Evolutionary conservation across 169 alveolate genomes (phyloP).

Genomic region (Sarcocystis neurona): DNA sequence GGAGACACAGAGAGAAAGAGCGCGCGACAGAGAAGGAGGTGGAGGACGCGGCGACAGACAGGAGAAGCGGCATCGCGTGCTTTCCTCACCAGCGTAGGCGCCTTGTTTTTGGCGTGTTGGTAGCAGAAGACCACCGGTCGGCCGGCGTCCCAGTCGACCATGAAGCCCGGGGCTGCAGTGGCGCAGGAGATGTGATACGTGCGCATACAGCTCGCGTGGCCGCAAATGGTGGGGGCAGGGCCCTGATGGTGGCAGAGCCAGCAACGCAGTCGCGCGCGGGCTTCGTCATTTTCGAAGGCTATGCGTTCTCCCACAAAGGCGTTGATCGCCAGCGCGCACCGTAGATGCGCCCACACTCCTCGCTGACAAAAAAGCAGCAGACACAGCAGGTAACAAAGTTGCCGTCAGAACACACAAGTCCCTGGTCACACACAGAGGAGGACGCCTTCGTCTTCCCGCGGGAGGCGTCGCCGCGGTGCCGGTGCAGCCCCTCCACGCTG

Average conservation of each 20-base stretch:
- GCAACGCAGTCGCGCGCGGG: slow-evolving; percentile 30
- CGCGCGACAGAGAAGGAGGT: not conserved
- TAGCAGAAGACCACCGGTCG: slow-evolving; percentile 47
- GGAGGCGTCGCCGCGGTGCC: too few relatives aligned
- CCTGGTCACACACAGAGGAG: too few relatives aligned
- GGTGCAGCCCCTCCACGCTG: too few relatives aligned
- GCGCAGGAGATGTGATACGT: slow-evolving; percentile 44
- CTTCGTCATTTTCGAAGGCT: not conserved
- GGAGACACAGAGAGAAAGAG: not conserved
- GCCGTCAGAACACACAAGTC: too few relatives aligned
- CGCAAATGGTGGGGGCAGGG: slow-evolving; percentile 53
- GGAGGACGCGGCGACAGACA: not conserved
- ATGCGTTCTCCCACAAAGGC: slow-evolving; percentile 4
- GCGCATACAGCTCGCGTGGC: slow-evolving; percentile 4
- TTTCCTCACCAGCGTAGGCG: slow-evolving; percentile 40
- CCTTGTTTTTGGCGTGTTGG: slow-evolving; percentile 27
- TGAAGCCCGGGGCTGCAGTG: slow-evolving; percentile 18
- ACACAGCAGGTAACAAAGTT: not conserved
- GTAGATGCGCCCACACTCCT: slow-evolving; percentile 37
- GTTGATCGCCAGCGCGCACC: slow-evolving; percentile 43
- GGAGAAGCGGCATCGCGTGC: not conserved
- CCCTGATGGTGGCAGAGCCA: slow-evolving; percentile 46
- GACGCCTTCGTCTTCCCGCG: too few relatives aligned
- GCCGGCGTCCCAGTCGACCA: slow-evolving; percentile 43
- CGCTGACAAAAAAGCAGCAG: not conserved